Evolutionary conservation across 305 asterid species (phyloP).

Genomic region (Fraxinus floribunda): DNA sequence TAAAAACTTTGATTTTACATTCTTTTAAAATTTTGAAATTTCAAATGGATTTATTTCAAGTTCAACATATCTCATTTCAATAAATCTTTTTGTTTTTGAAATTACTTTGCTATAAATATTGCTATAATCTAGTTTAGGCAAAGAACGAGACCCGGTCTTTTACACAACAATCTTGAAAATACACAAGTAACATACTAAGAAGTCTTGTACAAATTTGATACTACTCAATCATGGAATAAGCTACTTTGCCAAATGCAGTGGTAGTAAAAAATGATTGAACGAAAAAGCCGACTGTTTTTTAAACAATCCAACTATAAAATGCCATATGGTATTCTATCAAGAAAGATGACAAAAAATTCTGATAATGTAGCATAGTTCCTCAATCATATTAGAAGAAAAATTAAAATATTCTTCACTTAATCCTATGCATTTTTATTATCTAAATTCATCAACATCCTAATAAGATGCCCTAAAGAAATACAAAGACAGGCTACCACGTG

Average conservation of each 20-base stretch:
- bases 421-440: background rate
- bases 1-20: background rate
- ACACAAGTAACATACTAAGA: slow-evolving; percentile 1
- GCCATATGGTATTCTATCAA: too few species aligned
- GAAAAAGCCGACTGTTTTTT: too few species aligned
- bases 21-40: background rate
- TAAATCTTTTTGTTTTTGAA: background rate
- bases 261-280: too few species aligned
- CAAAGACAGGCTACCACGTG: background rate
- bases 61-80: background rate
- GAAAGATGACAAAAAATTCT: too few species aligned
- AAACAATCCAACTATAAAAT: too few species aligned
- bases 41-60: background rate
- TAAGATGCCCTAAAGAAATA: slow-evolving; percentile 23
- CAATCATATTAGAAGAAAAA: background rate
- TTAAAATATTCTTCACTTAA: background rate
- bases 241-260: too few species aligned
- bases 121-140: background rate
- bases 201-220: background rate
- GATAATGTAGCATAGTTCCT: too few species aligned
- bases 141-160: slow-evolving; percentile 17
- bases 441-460: background rate
- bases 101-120: background rate
- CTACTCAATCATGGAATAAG: background rate
- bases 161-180: slow-evolving; percentile 7